phyloP scores from a whole-genome alignment of 805 yeast genomes.

The Metschnikowia koreensis region DNA sequence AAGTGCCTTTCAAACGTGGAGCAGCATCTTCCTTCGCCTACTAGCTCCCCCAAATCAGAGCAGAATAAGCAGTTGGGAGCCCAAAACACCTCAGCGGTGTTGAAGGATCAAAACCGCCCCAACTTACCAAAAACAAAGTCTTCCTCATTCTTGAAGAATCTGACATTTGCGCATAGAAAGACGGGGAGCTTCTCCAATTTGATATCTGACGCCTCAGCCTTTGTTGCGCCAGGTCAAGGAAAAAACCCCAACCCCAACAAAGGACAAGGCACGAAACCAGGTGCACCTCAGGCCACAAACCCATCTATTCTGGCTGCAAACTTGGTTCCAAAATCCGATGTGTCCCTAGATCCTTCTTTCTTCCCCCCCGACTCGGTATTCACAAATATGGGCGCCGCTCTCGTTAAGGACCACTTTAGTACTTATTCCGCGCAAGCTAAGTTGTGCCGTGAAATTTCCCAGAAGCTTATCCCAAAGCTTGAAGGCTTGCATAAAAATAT shows the following conservation, averaged over 20 bases:
- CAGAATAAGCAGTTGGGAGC: slow-evolving; percentile 9
- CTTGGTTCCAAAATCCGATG: slow-evolving; percentile 20
- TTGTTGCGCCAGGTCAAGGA: neutral
- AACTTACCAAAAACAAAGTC: slow-evolving; percentile 26
- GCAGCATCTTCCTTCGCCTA: slow-evolving; percentile 14
- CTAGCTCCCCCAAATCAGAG: slow-evolving; percentile 15
- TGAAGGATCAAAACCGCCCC: slow-evolving; percentile 20
- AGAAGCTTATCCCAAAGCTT: slow-evolving; percentile 36
- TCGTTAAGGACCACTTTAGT: slow-evolving; percentile 36
- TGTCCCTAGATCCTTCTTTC: slow-evolving; percentile 22
- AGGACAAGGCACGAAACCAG: neutral
- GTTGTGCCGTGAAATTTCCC: slow-evolving; percentile 30
- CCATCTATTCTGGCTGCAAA: slow-evolving; percentile 16
- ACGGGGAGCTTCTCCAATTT: slow-evolving; percentile 15
- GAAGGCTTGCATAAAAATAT: slow-evolving; percentile 37
- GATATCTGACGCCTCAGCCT: slow-evolving; percentile 8
- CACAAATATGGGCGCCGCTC: slow-evolving; percentile 29
- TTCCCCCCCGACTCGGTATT: slow-evolving; percentile 27
- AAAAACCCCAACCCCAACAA: slow-evolving; percentile 1
- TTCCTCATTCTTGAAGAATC: slow-evolving; percentile 24
- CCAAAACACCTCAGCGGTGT: neutral
- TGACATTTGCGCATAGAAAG: slow-evolving; percentile 20
- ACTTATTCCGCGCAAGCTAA: slow-evolving; percentile 27
- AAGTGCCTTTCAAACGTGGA: slow-evolving; percentile 16
- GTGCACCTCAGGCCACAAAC: slow-evolving; percentile 1